These are phyloP conservation scores for Chloranthus sessilifolius DNA, from an alignment of 164 flowering plant genomes.

Conservation along the genomic window DNA sequence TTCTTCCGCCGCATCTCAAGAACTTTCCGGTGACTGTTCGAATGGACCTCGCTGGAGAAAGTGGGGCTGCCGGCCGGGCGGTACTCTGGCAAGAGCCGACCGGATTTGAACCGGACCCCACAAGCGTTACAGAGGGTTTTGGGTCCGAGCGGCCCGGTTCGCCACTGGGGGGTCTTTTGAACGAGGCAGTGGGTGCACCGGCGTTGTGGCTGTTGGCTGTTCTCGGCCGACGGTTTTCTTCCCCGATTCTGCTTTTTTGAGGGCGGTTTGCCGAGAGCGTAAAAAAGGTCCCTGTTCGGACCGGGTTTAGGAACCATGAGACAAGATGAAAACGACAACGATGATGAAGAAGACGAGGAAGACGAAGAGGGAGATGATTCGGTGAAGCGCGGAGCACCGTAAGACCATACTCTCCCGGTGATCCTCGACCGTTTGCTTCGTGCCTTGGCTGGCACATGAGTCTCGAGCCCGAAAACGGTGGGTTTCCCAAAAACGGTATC, in stretches of 20 bases:
- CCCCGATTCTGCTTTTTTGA: conserved; percentile 23
- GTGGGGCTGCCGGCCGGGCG: conserved; percentile 90
- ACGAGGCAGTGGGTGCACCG: conserved; percentile 79
- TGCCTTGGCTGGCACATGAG: conserved; percentile 39
- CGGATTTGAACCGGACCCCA: conserved; percentile 89
- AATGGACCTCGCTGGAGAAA: conserved; percentile 58
- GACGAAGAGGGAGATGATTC: conserved; percentile 34
- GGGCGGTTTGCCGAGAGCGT: conserved; percentile 24
- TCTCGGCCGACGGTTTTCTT: conserved; percentile 21
- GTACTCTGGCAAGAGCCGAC: conserved; percentile 82
- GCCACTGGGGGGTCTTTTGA: conserved; percentile 90
- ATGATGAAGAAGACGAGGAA: conserved; percentile 26
- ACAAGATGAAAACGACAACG: conserved; percentile 20
- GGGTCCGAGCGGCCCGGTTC: conserved; percentile 82
- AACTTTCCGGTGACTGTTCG: conserved; percentile 80
- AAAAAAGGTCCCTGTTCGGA: conserved; percentile 14
- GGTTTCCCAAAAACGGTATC: conserved; percentile 5
- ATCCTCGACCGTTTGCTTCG: conserved; percentile 51
- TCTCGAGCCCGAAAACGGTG: conserved; percentile 10
- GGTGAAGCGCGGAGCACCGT: conserved; percentile 14
- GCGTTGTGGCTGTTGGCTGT: conserved; percentile 26
- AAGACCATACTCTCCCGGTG: conserved; percentile 28
- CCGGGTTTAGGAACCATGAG: conserved; percentile 9
- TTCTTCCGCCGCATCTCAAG: conserved; percentile 69
- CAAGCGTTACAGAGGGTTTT: conserved; percentile 92